These are phyloP conservation scores for Nannochloropsis gaditana DNA, from an alignment of 108 stramenopile species.

Conservation along the genomic window DNA sequence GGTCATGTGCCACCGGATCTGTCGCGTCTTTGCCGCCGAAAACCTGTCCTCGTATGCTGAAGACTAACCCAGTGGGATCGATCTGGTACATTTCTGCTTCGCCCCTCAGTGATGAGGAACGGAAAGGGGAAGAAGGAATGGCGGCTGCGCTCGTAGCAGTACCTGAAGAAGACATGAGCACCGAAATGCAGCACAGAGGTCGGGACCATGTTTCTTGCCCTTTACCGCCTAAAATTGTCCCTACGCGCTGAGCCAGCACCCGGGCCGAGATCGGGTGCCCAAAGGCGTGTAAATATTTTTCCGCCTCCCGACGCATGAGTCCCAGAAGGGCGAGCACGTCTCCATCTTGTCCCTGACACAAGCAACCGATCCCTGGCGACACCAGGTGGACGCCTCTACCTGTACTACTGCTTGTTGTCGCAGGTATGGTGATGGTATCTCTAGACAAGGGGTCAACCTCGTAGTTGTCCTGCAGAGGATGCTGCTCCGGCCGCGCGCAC, in stretches of 20 bases:
- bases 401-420: not conserved
- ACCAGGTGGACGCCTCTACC: not conserved
- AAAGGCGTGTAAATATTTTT: conserved; percentile 1
- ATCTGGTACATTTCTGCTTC: not conserved
- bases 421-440: not conserved
- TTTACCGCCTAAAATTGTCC: conserved; percentile 7
- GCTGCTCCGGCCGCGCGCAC: not conserved
- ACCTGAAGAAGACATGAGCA: not conserved
- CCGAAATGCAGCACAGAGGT: not conserved
- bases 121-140: not conserved
- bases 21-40: not conserved
- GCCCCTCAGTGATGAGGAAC: not conserved
- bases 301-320: conserved; percentile 5
- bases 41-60: not conserved
- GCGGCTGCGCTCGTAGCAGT: not conserved
- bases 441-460: not conserved
- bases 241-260: not conserved
- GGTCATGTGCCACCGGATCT: conserved; percentile 13
- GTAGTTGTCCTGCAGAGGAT: conserved; percentile 9
- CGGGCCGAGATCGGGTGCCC: not conserved
- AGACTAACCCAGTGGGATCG: not conserved
- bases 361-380: not conserved
- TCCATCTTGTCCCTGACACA: conserved; percentile 3
- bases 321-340: not conserved
- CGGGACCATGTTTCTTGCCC: not conserved